phyloP scores from a whole-genome alignment of 2,329 filamentous ascomycete species.

The Monosporascus cannonballus region DNA sequence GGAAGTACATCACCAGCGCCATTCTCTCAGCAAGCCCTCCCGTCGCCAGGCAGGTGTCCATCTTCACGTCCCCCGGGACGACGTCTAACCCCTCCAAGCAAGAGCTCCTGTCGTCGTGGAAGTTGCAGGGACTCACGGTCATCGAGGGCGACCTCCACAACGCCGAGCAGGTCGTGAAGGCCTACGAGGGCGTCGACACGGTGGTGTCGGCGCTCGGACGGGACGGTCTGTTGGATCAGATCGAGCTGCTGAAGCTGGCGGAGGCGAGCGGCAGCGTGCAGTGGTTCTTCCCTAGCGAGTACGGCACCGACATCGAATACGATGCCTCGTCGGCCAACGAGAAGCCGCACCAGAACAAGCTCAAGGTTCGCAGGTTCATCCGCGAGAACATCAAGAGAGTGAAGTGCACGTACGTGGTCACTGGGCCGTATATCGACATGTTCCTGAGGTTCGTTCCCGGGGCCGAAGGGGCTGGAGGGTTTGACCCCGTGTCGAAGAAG shows the following conservation, averaged over 20 bases:
- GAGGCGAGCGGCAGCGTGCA: conserved; percentile 40
- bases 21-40: conserved; percentile 25
- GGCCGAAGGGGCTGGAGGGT: conserved; percentile 45
- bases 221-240: conserved; percentile 45
- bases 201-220: conserved; percentile 56
- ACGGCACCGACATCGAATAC: conserved; percentile 53
- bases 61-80: conserved; percentile 52
- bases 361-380: conserved; percentile 52
- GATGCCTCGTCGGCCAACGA: conserved; percentile 43
- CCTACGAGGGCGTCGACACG: conserved; percentile 51
- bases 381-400: conserved; percentile 38
- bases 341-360: conserved; percentile 56
- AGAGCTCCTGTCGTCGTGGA: conserved; percentile 36
- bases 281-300: conserved; percentile 56
- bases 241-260: conserved; percentile 48
- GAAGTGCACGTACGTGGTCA: conserved; percentile 54
- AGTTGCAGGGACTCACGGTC: conserved; percentile 42
- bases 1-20: conserved; percentile 27
- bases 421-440: conserved; percentile 54
- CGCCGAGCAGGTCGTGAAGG: conserved; percentile 41
- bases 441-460: conserved; percentile 39
- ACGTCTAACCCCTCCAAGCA: conserved; percentile 37
- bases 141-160: conserved; percentile 48
- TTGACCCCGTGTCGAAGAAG: conserved; percentile 48
- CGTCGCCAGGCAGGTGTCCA: conserved; percentile 27